Base-by-base conservation (phyloP, 495 filamentous ascomycete species). In the Neurospora sp. region DNA sequence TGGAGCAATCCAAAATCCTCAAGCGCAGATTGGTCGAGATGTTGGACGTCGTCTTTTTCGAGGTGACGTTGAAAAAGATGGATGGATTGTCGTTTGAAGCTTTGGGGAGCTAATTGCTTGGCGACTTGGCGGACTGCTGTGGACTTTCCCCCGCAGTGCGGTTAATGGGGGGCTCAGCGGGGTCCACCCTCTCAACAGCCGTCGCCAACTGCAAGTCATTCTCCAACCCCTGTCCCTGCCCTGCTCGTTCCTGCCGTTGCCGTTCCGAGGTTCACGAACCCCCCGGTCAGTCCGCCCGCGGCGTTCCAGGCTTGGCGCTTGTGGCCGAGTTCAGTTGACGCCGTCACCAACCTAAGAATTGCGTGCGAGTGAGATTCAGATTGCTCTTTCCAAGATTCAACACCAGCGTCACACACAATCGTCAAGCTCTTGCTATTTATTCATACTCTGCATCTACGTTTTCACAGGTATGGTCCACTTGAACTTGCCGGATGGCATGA, bases 201-300 rank as follows among this genome's bases (percentile, higher is more conserved):
- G 54, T n/a, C 48, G 23, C 54, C 54, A 20, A 31, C 75, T 70
- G 72, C 72, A 76, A 72, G 72, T 77, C 76, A 77, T 77, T 69
- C 14, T 23, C 16, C 23, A 44, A 7, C 11, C 10, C 9, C 27
- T 66, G 27, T 35, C 54, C 54, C 54, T 66, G 54, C 54, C 54
- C 27, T 31, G 54, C 54, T 66, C 27, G 27, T 35, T 18, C 54
- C 54, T 69, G 72, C 39, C 39, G 31, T 27, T 70, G 31, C 46
- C 37, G 39, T 72, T 69, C 76, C 76, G 76, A 77, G 76, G 76
- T 72, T 74, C 66, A 42, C 4, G 48, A 27, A 54, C 14, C 54
- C 27, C 46, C 54, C 54, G n/a, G n/a, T 27, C 54, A 23, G 54
- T 62, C 54, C 27, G 27, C 48, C 48, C 23, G 23, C 48, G 23